Percentiles rank a stretch among this genome's conserved stretches.
Evolutionary conservation across 106 monocot genomes (phyloP).

Genomic region (Agapanthus africanus): DNA sequence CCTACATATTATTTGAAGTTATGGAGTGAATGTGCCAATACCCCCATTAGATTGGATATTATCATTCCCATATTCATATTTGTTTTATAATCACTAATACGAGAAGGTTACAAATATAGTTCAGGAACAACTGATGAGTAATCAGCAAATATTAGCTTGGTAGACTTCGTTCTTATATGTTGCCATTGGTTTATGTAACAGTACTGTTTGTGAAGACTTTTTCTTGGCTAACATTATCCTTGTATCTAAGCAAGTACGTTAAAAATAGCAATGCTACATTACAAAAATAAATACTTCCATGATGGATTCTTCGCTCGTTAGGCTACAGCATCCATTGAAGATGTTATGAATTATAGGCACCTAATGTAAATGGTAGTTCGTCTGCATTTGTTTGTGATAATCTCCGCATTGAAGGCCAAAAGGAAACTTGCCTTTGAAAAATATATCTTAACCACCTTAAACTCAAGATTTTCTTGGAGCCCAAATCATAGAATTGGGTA

Average conservation of each 20-base stretch:
- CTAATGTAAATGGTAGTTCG: neutral
- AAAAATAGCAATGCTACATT: too few relatives aligned
- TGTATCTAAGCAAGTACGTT: neutral
- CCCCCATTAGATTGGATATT: too few relatives aligned
- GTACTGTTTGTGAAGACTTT: neutral
- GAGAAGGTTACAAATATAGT: too few relatives aligned
- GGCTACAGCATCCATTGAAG: neutral
- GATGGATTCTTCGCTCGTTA: too few relatives aligned
- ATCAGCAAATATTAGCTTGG: neutral
- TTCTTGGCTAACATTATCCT: neutral
- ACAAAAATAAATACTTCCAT: too few relatives aligned
- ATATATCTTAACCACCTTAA: neutral
- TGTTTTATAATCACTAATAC: too few relatives aligned
- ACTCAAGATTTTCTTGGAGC: neutral
- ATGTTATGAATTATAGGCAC: too few relatives aligned
- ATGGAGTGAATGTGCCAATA: neutral
- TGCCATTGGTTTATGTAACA: neutral
- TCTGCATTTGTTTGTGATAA: neutral
- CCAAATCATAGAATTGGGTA: neutral
- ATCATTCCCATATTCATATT: too few relatives aligned
- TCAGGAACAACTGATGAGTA: too few relatives aligned
- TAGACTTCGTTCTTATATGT: neutral
- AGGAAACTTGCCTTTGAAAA: too few relatives aligned
- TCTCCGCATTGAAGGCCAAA: neutral
- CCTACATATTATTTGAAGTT: neutral